phyloP scores from a whole-genome alignment of 441 rosid species.

The Corymbia citriodora region DNA sequence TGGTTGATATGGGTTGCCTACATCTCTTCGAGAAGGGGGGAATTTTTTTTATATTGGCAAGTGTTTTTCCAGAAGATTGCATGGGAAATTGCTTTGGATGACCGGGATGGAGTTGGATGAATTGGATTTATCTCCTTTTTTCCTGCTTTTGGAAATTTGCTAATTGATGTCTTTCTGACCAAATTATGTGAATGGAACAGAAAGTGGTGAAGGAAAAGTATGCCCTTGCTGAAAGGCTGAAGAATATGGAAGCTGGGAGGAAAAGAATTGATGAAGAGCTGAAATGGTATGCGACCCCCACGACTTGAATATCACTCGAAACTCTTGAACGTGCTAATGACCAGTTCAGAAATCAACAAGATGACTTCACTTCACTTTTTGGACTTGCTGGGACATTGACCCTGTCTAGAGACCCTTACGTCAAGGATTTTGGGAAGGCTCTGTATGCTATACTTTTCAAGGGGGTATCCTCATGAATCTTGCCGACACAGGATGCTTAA shows the following conservation, averaged over 20 bases:
- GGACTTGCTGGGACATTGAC: conserved; percentile 95
- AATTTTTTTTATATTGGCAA: fast-evolving
- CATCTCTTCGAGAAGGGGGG: neutral
- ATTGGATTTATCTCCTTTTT: neutral
- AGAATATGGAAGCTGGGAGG: conserved; percentile 84
- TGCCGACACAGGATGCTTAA: conserved; percentile 75
- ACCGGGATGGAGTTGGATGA: neutral
- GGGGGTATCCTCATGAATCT: conserved; percentile 80
- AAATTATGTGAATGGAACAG: conserved; percentile 35
- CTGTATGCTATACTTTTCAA: conserved; percentile 79
- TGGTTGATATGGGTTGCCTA: neutral
- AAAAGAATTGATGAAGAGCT: conserved; percentile 90
- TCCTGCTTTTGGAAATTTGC: neutral
- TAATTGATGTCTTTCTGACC: neutral
- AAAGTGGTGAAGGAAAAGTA: conserved; percentile 88
- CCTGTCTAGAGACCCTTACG: conserved; percentile 63
- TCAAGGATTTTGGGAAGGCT: conserved; percentile 82
- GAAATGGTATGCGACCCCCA: conserved; percentile 54
- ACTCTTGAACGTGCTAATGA: conserved; percentile 18
- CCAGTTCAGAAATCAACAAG: conserved; percentile 54
- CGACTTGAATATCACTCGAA: neutral
- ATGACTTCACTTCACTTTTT: conserved; percentile 74
- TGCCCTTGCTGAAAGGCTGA: conserved; percentile 86
- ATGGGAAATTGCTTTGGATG: neutral
- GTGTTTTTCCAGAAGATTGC: neutral